A percentile compares a stretch with the other conserved stretches of the same genome.
Evolutionary conservation across 352 stramenopile genomes (phyloP).

Genomic region (Pythium monospermum): DNA sequence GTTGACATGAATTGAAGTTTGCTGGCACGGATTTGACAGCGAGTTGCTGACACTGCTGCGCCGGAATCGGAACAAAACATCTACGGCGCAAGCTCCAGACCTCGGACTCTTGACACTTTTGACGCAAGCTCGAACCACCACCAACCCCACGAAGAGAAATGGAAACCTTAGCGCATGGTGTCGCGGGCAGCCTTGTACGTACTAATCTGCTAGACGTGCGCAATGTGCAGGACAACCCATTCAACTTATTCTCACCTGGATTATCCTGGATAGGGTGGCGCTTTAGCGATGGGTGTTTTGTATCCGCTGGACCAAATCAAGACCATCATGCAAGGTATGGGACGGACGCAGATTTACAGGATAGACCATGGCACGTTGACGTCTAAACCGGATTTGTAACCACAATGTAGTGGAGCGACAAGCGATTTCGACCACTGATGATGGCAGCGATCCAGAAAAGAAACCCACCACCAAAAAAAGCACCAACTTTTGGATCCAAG

Average conservation of each 20-base stretch:
- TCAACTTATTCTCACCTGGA: not conserved
- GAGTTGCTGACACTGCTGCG: too few relatives aligned
- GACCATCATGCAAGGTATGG: slow-evolving; percentile 73
- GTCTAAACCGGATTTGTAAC: not conserved
- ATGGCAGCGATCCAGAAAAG: slow-evolving; percentile 12
- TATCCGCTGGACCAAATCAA: slow-evolving; percentile 87
- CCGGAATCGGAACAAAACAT: too few relatives aligned
- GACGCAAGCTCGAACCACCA: slow-evolving; percentile 14
- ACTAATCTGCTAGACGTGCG: too few relatives aligned
- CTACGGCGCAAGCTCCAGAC: not conserved
- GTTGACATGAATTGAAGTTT: too few relatives aligned
- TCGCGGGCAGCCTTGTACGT: slow-evolving; percentile 56
- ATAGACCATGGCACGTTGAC: too few relatives aligned
- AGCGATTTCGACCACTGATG: slow-evolving; percentile 2
- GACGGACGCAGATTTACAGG: not conserved
- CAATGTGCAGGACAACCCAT: too few relatives aligned
- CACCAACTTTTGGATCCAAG: slow-evolving; percentile 39
- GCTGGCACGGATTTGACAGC: too few relatives aligned
- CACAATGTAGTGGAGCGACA: slow-evolving; percentile 17
- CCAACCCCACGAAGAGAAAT: slow-evolving; percentile 21
- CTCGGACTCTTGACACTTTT: too few relatives aligned
- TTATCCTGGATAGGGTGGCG: slow-evolving; percentile 34
- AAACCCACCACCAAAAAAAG: slow-evolving; percentile 6
- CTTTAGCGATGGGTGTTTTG: slow-evolving; percentile 72
- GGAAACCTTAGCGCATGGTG: slow-evolving; percentile 63